A percentile compares a stretch with the other conserved stretches of the same genome.
phyloP scores from a whole-genome alignment of 2,329 filamentous ascomycete species.

The Macrophomina pseudophaseolina region DNA sequence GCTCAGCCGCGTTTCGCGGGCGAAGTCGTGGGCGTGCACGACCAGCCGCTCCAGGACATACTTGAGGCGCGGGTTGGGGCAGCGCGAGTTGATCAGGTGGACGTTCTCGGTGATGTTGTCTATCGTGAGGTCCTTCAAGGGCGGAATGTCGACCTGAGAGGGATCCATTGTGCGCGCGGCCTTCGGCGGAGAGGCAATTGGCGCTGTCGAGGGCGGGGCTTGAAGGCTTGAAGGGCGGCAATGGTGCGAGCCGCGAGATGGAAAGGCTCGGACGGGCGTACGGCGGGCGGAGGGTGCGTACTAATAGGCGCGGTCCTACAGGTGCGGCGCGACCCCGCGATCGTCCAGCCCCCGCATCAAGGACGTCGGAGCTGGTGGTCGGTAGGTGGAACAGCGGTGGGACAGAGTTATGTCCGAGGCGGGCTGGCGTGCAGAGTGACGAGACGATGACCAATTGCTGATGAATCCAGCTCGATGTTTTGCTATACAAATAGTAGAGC shows the following conservation, averaged over 20 bases:
- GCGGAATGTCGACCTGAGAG: slow-evolving; percentile 53
- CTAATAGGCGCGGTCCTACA: slow-evolving; percentile 15
- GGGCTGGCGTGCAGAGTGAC: neutral
- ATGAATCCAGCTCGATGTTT: slow-evolving; percentile 7
- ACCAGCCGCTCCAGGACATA: slow-evolving; percentile 77
- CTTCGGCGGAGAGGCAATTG: neutral
- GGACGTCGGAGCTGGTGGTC: slow-evolving; percentile 13
- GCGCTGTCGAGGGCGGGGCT: neutral
- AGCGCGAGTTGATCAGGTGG: slow-evolving; percentile 74
- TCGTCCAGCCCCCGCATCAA: slow-evolving; percentile 19
- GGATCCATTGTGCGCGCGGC: slow-evolving; percentile 45
- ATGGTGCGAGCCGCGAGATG: no score
- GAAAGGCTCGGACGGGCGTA: no score
- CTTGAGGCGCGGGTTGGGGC: slow-evolving; percentile 66
- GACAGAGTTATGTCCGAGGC: neutral
- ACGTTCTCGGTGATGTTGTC: slow-evolving; percentile 83
- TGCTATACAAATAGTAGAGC: neutral
- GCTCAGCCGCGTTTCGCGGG: slow-evolving; percentile 76
- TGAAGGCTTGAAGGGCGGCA: neutral
- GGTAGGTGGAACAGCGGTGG: slow-evolving; percentile 1
- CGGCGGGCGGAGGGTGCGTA: slow-evolving; percentile 2
- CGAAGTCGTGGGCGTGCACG: slow-evolving; percentile 80
- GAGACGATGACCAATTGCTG: slow-evolving; percentile 19
- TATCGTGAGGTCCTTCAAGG: slow-evolving; percentile 72
- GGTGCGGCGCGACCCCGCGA: slow-evolving; percentile 24